phyloP scores from a whole-genome alignment of 116 monocot genomes.

The Cymodocea nodosa region DNA sequence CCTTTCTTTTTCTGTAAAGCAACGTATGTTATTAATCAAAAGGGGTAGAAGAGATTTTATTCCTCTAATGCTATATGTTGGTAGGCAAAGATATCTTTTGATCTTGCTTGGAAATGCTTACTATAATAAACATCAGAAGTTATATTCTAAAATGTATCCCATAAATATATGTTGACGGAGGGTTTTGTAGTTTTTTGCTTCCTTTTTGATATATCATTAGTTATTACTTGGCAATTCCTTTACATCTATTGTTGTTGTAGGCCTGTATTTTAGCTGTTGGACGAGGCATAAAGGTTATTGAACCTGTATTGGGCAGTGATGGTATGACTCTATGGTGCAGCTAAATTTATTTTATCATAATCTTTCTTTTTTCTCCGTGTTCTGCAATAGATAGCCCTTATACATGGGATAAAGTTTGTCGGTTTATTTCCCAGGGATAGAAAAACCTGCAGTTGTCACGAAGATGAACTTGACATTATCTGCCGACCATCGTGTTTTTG shows the following conservation, averaged over 20 bases:
- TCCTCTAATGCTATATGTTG: too few relatives aligned
- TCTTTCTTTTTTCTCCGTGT: not conserved
- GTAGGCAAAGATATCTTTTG: too few relatives aligned
- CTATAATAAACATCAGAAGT: too few relatives aligned
- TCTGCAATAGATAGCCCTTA: not conserved
- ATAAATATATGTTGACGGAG: too few relatives aligned
- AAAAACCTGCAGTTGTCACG: constrained; percentile 59
- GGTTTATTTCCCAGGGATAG: constrained; percentile 42
- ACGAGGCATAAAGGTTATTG: constrained; percentile 67
- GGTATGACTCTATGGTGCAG: constrained; percentile 26
- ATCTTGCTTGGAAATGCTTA: too few relatives aligned
- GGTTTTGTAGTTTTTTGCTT: too few relatives aligned
- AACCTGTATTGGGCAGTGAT: constrained; percentile 41
- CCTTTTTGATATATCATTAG: too few relatives aligned
- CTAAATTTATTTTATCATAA: not conserved
- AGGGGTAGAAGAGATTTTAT: too few relatives aligned
- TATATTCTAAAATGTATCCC: too few relatives aligned
- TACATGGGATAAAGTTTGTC: not conserved
- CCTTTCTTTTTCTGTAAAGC: too few relatives aligned
- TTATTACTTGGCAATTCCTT: not conserved
- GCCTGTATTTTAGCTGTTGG: constrained; percentile 95
- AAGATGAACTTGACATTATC: constrained; percentile 88
- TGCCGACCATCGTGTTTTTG: constrained; percentile 86
- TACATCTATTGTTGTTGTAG: constrained; percentile 21
- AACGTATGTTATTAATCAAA: too few relatives aligned